Percentiles rank a stretch among this genome's conserved stretches.
Conservation (phyloP, 2,329 filamentous ascomycete genomes). For the Aspergillus sclerotialis region DNA sequence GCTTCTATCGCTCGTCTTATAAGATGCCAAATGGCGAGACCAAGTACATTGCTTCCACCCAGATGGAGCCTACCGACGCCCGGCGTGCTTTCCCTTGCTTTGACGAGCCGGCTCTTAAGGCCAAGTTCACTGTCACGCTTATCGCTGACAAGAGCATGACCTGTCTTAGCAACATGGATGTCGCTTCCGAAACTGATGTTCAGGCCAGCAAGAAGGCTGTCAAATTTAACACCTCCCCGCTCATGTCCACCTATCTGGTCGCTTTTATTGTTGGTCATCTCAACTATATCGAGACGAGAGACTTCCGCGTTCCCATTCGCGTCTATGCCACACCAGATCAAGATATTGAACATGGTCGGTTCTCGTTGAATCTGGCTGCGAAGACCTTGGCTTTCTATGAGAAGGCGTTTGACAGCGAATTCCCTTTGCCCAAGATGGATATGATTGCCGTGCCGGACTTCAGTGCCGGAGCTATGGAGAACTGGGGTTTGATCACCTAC, state of each 20-base stretch:
- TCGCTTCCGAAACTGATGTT: constrained; percentile 70
- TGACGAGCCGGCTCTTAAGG: constrained; percentile 90
- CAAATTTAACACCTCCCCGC: constrained; percentile 83
- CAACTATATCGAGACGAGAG: constrained; percentile 85
- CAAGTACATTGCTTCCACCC: constrained; percentile 79
- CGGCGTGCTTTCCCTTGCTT: constrained; percentile 92
- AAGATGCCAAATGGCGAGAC: constrained; percentile 72
- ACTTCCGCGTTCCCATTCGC: constrained; percentile 83
- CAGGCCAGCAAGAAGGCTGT: constrained; percentile 70
- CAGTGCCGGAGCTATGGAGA: constrained; percentile 94
- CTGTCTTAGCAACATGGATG: constrained; percentile 95
- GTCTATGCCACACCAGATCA: constrained; percentile 91
- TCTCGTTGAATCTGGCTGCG: constrained; percentile 83
- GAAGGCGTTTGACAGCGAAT: constrained; percentile 81
- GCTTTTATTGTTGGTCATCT: constrained; percentile 93
- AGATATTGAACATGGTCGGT: constrained; percentile 83
- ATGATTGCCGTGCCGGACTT: constrained; percentile 97
- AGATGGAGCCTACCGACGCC: constrained; percentile 96
- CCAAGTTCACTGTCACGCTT: constrained; percentile 83
- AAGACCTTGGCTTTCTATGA: constrained; percentile 92
- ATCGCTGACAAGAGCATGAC: constrained; percentile 86
- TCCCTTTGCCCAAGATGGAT: constrained; percentile 89
- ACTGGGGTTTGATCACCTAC: constrained; percentile 95
- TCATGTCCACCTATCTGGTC: constrained; percentile 93
- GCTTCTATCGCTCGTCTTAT: constrained; percentile 94